Evolutionary conservation across 768 basidiomycete species (phyloP), one percentile per base, ranked within the genome.

Genomic region (Phaffia australis): DNA sequence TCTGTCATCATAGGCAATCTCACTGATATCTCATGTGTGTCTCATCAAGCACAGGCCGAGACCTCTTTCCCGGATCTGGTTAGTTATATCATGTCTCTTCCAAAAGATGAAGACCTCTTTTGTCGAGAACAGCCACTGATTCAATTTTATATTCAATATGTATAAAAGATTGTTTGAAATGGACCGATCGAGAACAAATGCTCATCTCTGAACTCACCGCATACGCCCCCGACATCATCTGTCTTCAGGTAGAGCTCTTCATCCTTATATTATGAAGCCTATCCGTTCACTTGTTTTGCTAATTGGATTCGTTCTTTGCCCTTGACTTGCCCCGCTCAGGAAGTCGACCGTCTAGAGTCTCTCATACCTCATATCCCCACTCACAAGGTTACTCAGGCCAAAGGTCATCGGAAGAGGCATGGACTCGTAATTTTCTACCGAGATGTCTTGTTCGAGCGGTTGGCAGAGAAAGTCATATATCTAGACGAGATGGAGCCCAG

Each of bases 361-460:
- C 79, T 93, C 23, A 75, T 85, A 25, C 87, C 88, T 1, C 77
- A 80, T 25, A 80, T 94, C 8, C 80, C 86, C 74, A 78, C 16
- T 14, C 92, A 91, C 74, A 75, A 78, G 11, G 76, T 83, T 73
- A 81, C 83, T 59, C 86, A 84, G 75, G 84, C 83, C 8, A 79
- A 82, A 47, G 91, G 89, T 14, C 84, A 81, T 23, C 77, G 78
- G 8, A 97, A 97, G 77, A 82, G 81, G 56, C 92, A 97, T 70
- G 92, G 92, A 1, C 87, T 88, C 74, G 82, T 94, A 62, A 83
- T 95, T 67, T 84, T 87, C 0, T 91, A 83, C 77, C 84, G 84
- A 2, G 29, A 42, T 15, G 74, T 77, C 29, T 69, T 76, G 19
- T 89, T 84, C 73, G 76, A 75, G 30, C 76, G 81, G 66, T 67